Percentiles rank a stretch among this genome's conserved stretches.
Conservation (phyloP, 441 rosid genomes). For the Croton laevigatus region DNA sequence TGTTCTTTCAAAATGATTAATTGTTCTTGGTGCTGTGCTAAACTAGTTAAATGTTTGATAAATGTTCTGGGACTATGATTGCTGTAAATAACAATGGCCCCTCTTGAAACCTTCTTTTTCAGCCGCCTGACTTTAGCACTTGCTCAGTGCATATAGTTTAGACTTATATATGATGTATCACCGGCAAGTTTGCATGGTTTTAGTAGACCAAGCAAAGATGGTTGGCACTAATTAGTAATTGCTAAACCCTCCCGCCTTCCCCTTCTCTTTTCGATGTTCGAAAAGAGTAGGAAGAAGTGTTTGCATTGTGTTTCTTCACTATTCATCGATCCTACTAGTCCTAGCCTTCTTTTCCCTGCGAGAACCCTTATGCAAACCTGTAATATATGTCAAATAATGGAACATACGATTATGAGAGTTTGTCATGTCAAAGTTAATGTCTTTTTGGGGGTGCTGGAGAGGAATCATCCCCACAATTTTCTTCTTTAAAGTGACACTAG, state of each 20-base stretch:
- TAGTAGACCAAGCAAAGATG: background rate
- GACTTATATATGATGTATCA: background rate
- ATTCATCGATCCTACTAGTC: background rate
- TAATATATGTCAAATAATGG: no score
- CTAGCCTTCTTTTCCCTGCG: conserved; percentile 4
- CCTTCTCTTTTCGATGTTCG: background rate
- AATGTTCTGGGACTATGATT: background rate
- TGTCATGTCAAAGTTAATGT: background rate
- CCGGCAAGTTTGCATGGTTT: background rate
- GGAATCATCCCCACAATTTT: background rate
- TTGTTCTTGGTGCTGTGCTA: background rate
- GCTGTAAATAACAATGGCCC: background rate
- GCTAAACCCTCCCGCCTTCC: background rate
- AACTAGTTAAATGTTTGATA: background rate
- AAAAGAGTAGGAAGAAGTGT: background rate
- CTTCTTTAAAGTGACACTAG: background rate
- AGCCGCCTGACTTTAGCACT: background rate
- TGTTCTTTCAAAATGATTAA: background rate
- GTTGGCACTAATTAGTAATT: background rate
- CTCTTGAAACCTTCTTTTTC: background rate
- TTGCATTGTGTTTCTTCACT: conserved; percentile 7
- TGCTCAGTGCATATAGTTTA: background rate
- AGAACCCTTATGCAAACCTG: no score
- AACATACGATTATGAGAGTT: background rate
- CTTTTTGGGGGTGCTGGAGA: background rate